A percentile compares a stretch with the other conserved stretches of the same genome.
Evolutionary conservation across 108 stramenopile genomes (phyloP).

Genomic region (Nannochloropsis gaditana): DNA sequence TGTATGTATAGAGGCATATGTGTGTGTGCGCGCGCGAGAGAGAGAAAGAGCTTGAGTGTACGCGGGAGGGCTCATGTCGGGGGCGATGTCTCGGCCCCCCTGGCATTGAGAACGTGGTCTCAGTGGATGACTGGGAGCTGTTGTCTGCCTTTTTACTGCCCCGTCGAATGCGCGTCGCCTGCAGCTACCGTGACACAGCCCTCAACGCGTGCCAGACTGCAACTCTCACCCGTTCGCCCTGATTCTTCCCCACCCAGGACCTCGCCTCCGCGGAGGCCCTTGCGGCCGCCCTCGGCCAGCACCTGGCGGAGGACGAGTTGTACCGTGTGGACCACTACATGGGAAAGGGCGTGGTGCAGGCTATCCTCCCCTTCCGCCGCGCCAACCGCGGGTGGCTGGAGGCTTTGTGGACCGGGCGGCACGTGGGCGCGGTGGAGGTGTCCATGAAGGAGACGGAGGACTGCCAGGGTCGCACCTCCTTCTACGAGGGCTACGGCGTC

Average conservation of each 20-base stretch:
- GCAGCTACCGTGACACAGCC: too few relatives aligned
- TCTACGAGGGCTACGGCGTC: conserved; percentile 81
- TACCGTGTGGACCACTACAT: conserved; percentile 96
- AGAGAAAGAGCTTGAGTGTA: too few relatives aligned
- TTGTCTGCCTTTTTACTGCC: too few relatives aligned
- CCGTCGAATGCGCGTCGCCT: too few relatives aligned
- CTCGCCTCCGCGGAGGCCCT: neutral
- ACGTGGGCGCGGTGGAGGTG: conserved; percentile 28
- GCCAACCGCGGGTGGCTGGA: conserved; percentile 73
- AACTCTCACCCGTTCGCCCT: neutral
- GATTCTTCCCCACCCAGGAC: conserved; percentile 60
- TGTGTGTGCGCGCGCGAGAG: too few relatives aligned
- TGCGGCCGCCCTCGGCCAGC: conserved; percentile 29
- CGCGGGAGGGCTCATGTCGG: too few relatives aligned
- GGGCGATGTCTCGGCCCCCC: too few relatives aligned
- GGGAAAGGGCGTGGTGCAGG: conserved; percentile 95
- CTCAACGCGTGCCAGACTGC: too few relatives aligned
- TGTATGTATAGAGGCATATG: too few relatives aligned
- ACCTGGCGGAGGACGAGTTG: conserved; percentile 66
- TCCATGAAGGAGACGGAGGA: conserved; percentile 51
- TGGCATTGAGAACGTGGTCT: too few relatives aligned
- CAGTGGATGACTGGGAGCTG: too few relatives aligned
- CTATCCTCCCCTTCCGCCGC: conserved; percentile 71
- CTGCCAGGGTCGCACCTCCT: conserved; percentile 81
- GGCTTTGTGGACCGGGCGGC: conserved; percentile 61